Base-by-base conservation (phyloP, 768 basidiomycete species). In the Neoboletus magnificus region DNA sequence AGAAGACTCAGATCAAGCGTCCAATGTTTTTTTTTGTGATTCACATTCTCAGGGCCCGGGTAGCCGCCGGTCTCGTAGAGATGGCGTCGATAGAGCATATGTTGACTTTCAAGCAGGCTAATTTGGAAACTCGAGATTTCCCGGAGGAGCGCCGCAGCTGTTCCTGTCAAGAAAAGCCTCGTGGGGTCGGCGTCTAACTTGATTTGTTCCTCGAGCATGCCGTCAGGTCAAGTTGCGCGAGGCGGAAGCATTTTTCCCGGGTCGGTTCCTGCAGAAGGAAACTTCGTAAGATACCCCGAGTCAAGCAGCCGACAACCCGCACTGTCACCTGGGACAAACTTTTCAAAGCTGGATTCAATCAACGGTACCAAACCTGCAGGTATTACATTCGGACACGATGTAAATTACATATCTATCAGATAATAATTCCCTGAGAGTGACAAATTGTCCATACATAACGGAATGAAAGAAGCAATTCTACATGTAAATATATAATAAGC, bases 321-420 rank as follows among this genome's bases (percentile, higher is more conserved):
- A 39, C 15, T 16, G 15, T 37, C n/a, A n/a, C n/a, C 18, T 23
- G 36, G 22, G 29, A 32, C 44, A 41, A 20, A 22, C 22, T 22
- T 41, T 12, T n/a, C 27, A 29, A 37, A 12, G 6, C 35, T 39
- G 25, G 48, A 49, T n/a, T 25, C 25, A 2, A n/a, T 36, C 22
- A 27, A 29, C 48, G 11, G 4, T 23, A 25, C 7, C 48, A 33
- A 15, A 15, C 35, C 23, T 49, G 12, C 16, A 30, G 9, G n/a
- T n/a, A 57, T 47, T 54, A 58, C 55, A 54, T 61, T 52, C 48
- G 9, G 35, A 52, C 60, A 57, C 62, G 62, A 46, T 52, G 51
- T 66, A 59, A 54, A 59, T 68, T 70, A 70, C 66, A 68, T 59
- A 68, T 66, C 57, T 63, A 69, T 59, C 61, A 60, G 59, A 67